phyloP scores from a whole-genome alignment of 345 rosid genomes.

The Gossypium mustelinum region DNA sequence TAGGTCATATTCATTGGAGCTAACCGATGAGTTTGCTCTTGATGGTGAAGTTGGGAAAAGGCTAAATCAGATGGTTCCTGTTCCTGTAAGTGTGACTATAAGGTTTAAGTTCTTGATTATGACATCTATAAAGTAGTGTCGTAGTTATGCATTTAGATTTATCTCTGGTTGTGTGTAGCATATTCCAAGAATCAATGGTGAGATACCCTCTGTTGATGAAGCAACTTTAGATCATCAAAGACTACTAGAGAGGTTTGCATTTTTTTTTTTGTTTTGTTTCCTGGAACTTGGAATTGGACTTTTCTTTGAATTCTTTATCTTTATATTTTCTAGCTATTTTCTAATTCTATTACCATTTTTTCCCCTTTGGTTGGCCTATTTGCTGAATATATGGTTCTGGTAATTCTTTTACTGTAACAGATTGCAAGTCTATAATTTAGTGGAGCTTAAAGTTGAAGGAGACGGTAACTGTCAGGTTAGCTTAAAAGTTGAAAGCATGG shows the following conservation, averaged over 20 bases:
- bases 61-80: conserved; percentile 62
- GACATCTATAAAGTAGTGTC: neutral
- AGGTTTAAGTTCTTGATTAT: neutral
- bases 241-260: conserved; percentile 47
- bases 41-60: conserved; percentile 60
- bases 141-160: conserved; percentile 3
- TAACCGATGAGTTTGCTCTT: conserved; percentile 40
- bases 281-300: neutral
- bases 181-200: conserved; percentile 60
- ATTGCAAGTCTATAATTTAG: conserved; percentile 47
- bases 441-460: conserved; percentile 64
- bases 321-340: neutral
- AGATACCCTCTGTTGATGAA: conserved; percentile 59
- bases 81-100: conserved; percentile 50
- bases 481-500: neutral
- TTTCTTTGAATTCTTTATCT: neutral
- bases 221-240: conserved; percentile 63
- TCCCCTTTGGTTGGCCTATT: neutral
- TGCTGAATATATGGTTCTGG: neutral
- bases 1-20: conserved; percentile 40
- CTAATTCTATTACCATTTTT: neutral
- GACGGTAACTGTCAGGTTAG: conserved; percentile 80
- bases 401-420: conserved; percentile 20
- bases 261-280: conserved; percentile 1
- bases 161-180: conserved; percentile 34